These are phyloP conservation scores for Colletotrichum kahawae DNA, from an alignment of 2,329 filamentous ascomycete genomes.

Conservation along the genomic window DNA sequence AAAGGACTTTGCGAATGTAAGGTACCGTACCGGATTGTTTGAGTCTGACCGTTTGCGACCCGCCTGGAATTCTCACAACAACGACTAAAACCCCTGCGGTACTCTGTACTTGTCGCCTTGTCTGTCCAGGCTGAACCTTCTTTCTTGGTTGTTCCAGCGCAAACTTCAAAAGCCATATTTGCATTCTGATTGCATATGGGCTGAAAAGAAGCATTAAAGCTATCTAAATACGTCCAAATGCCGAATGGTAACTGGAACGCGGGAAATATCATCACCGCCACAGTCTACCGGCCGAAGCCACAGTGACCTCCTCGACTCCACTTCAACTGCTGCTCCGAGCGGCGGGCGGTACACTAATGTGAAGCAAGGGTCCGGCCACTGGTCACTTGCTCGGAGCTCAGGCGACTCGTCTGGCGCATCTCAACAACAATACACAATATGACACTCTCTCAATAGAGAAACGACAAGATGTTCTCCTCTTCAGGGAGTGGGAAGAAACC, in stretches of 20 bases:
- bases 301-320: conserved; percentile 21
- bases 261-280: not conserved
- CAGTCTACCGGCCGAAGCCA: conserved; percentile 5
- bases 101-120: not conserved
- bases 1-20: not conserved
- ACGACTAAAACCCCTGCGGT: not conserved
- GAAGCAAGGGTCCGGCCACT: conserved; percentile 22
- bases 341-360: conserved; percentile 19
- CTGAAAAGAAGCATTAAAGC: not conserved
- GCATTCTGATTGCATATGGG: not conserved
- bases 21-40: not conserved
- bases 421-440: conserved; percentile 19
- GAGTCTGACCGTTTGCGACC: not conserved
- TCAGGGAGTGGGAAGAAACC: conserved; percentile 73
- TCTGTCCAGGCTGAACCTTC: not conserved
- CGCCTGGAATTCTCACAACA: not conserved
- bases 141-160: not conserved
- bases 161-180: not conserved
- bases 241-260: not conserved
- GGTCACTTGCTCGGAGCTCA: conserved; percentile 21
- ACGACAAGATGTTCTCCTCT: conserved; percentile 65
- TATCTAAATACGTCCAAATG: not conserved
- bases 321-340: conserved; percentile 20
- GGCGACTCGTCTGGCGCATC: conserved; percentile 19
- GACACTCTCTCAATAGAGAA: conserved; percentile 19